Percentiles rank a stretch among this genome's conserved stretches.
These are phyloP conservation scores for Alternaria sp. DNA, from an alignment of 2,329 filamentous ascomycete species.

Conservation along the genomic window DNA sequence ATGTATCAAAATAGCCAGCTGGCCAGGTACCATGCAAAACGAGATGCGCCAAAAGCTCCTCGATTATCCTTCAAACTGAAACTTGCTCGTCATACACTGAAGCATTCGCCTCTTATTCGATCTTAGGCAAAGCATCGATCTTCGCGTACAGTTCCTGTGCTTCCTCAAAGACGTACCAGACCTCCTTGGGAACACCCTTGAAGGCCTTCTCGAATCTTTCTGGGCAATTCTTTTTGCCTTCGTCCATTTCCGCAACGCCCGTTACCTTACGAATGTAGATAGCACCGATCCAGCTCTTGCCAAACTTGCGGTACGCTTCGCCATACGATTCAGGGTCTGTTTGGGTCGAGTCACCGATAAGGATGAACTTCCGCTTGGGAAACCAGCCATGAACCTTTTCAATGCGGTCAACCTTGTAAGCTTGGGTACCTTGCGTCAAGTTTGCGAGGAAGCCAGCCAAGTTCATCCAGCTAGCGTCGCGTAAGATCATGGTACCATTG, in stretches of 20 bases:
- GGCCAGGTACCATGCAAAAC: conserved; percentile 4
- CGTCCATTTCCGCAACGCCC: conserved; percentile 76
- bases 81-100: neutral
- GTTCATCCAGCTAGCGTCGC: conserved; percentile 87
- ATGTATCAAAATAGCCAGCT: neutral
- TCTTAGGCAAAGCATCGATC: conserved; percentile 40
- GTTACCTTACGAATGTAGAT: conserved; percentile 88
- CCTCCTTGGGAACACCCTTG: conserved; percentile 69
- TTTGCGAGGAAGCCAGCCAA: conserved; percentile 79
- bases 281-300: conserved; percentile 77
- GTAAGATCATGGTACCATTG: conserved; percentile 80
- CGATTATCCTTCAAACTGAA: neutral
- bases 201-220: conserved; percentile 86
- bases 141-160: conserved; percentile 68
- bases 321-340: conserved; percentile 91
- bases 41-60: neutral
- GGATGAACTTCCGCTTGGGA: conserved; percentile 79
- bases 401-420: conserved; percentile 86
- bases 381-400: conserved; percentile 80
- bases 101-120: conserved; percentile 15
- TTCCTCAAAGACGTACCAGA: conserved; percentile 86
- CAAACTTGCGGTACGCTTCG: conserved; percentile 73
- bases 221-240: conserved; percentile 72
- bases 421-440: conserved; percentile 80
- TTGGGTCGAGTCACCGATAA: conserved; percentile 90